Base-by-base conservation (phyloP, 2,329 filamentous ascomycete genomes). In the Blumeria hordei region DNA sequence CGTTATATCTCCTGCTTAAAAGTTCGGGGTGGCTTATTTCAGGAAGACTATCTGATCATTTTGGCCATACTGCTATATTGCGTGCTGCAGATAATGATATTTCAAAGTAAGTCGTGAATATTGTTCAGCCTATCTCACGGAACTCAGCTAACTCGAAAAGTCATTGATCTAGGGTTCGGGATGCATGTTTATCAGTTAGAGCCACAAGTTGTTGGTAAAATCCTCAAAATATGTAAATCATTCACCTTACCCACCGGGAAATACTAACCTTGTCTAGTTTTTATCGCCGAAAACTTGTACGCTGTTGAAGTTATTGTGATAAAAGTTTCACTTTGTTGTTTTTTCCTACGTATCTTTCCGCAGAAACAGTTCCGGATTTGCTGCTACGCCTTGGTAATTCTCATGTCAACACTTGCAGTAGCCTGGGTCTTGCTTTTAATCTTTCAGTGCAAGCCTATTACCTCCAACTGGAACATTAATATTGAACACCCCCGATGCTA, bases 301-400 rank as follows among this genome's bases (percentile, higher is more conserved):
- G 67, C 71, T 58, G 34, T 64, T 0, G 63, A 67, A 35, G 63
- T 69, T 54, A 64, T 65, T 10, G 58, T 70, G 5, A 63, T 69
- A 43, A 71, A 71, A 59, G 60, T 70, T 28, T 68, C 69, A 1
- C 59, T 72, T 10, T 58, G 71, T 6, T 64, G 67, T 55, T 70
- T 72, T 57, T 72, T 71, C 55, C 62, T 70, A 14, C 63, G 67
- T 16, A 68, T 72, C 49, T 72, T 72, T 41, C 67, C 68, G 0
- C 61, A 62, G 0, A 58, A 53, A 6, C 56, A 41, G 0, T 65
- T 69, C 18, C 61, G 63, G 4, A 59, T 61, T 7, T 16, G 68
- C 11, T 60, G 70, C 0, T 68, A 66, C 60, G 61, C 58, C 3
- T 66, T 66, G 0, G 60, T 67, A 3, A 50, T 57, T 9, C 63